phyloP scores from a whole-genome alignment of 228 moss, liverwort and hornwort genomes.

The Sphagnum magellanicum region DNA sequence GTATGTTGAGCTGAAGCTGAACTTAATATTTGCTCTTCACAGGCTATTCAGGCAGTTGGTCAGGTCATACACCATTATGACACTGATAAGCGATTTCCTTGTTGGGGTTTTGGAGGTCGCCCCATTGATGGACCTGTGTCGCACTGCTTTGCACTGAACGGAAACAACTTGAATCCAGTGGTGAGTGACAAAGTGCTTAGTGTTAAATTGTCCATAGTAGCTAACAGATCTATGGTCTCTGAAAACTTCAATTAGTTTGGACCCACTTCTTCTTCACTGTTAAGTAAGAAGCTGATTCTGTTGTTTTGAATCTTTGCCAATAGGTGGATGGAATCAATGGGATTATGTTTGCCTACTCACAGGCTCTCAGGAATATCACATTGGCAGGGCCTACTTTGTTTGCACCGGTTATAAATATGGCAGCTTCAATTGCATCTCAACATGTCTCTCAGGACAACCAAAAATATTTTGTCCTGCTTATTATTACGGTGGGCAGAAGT shows the following conservation, averaged over 20 bases:
- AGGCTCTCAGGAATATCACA: conserved; percentile 69
- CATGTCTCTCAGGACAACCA: conserved; percentile 33
- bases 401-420: conserved; percentile 76
- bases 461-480: conserved; percentile 88
- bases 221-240: too few species aligned
- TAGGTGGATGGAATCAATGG: conserved; percentile 65
- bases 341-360: conserved; percentile 64
- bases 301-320: too few species aligned
- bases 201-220: too few species aligned
- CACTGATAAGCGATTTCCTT: conserved; percentile 69
- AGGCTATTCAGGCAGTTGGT: conserved; percentile 77
- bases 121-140: conserved; percentile 65
- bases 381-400: conserved; percentile 94
- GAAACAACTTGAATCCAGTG: conserved; percentile 41
- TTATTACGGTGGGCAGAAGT: conserved; percentile 48
- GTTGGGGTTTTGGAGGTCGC: conserved; percentile 90
- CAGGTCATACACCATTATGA: conserved; percentile 83
- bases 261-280: too few species aligned
- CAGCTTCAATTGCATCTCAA: conserved; percentile 52
- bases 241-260: too few species aligned
- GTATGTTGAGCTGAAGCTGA: neutral
- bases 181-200: conserved; percentile 5
- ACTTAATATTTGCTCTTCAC: neutral
- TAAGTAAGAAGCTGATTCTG: too few species aligned
- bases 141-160: conserved; percentile 85